Base-by-base conservation (phyloP, 768 basidiomycete genomes). In the Rossbeevera mucosa region DNA sequence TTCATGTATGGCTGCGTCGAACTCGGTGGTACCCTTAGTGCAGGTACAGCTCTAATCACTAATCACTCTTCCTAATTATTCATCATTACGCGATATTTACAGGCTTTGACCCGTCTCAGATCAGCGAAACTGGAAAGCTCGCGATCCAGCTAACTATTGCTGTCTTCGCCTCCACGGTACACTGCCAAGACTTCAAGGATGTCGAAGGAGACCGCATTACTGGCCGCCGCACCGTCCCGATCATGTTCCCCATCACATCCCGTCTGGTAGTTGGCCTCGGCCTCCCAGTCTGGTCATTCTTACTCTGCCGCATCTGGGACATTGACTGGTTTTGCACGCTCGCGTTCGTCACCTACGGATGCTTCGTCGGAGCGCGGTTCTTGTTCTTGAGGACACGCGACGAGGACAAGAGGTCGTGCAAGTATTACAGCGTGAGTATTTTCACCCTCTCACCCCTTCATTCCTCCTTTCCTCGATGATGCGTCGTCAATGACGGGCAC, bases 111-210 rank as follows among this genome's bases (percentile, higher is more conserved):
- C 50, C 55, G n/a, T 48, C 58, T 4, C 48, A 44, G 4, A 52
- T 72, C 20, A 70, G 67, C 25, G 52, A 62, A 6, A 68, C 66
- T 0, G 68, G 62, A 4, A 55, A 59, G 33, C 53, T 70, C 5
- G 69, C 76, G 0, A 55, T 73, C 29, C 63, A 64, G 40, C 52
- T 74, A 44, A 75, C 72, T 22, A 64, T 70, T 7, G 65, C 66
- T 0, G 70, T 77, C 14, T 69, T 78, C 30, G 59, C 72, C 2
- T 76, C 77, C 0, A 79, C 77, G 4, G 73, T 78, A 11, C 77
- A 79, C 20, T 71, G 75, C 2, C 75, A 78, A 59, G 79, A 80
- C 51, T 80, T 75, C 52, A 67, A 73, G 25, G 79, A 80, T 48
- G 58, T 71, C 13, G 64, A 66, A n/a, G 78, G 78, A 0, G 79